Evolutionary conservation across 2,329 filamentous ascomycete genomes (phyloP), one percentile per base, ranked within the genome.

Genomic region (Gyromitra esculenta): DNA sequence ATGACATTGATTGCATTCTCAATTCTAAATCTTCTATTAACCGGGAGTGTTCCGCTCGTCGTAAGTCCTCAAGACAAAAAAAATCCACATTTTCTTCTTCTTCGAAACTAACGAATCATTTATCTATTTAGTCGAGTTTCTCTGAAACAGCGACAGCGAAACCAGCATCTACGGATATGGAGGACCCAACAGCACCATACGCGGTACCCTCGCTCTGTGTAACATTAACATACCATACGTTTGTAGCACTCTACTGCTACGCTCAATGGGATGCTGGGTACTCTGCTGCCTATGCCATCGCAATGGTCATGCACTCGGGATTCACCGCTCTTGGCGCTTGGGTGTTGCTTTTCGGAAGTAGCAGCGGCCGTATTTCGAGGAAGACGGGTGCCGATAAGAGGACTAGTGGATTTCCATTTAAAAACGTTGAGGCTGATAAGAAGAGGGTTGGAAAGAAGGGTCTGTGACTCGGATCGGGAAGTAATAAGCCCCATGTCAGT

Each of bases 361-460:
- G 85, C 56, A 82, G 85, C 79, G 88, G 88, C 1, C 84, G 85
- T 77, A 88, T 91, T 70, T 89, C 87, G 81, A 86, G 87, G 81
- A 88, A 79, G 83, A 91, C 89, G 0, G 89, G 90, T 0, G 88
- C 87, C 43, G 90, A 91, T 81, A 91, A 91, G 86, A 85, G 90
- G 81, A 91, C 87, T 35, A 86, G 86, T 75, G 89, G 88, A 9
- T 92, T 89, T 80, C 90, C 90, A 1, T 91, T 92, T 82, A 85
- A 85, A 79, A 91, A 92, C 80, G 81, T 80, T 4, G 87, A 88
- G 82, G 87, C 88, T 52, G 85, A 85, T 56, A 86, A 86, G 81
- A 87, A 86, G 84, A 88, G 84, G 80, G 82, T 82, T 77, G 78
- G 69, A 50, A 79, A 79, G 78, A 79, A 79, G 31, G 35, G 48